Base-by-base conservation (phyloP, 768 basidiomycete genomes). In the Boletellus ananiceps region DNA sequence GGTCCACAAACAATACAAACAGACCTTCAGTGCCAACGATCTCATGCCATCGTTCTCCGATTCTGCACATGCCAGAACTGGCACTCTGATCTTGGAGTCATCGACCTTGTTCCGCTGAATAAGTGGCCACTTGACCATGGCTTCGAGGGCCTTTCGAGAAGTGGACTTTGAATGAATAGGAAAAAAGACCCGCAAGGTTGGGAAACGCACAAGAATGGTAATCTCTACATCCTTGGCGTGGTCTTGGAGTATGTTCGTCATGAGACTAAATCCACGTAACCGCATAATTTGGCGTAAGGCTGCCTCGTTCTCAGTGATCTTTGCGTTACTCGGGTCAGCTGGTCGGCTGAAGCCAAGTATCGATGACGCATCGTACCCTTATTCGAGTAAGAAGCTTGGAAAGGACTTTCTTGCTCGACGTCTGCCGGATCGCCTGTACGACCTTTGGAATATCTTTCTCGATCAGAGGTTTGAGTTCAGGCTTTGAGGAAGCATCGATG, bases 61-160 rank as follows among this genome's bases (percentile, higher is more conserved):
- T 29, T 76, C 70, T 2, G 75, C 58, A 40, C 83, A 80, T 2
- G 52, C 57, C 60, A 78, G 72, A 13, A 96, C 81, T 5, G 83
- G 80, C 15, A 78, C 68, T 49, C 81, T 79, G 44, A 93, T 81
- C 56, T 80, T 81, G 15, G 83, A 81, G 55, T 93, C 92, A 50
- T 93, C 88, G 25, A 98, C 83, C 69, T 97, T 97, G 73, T 96
- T 97, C 47, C 88, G 79, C 37, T 84, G 82, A 43, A 88, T 73
- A 32, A 96, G 69, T 0, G 90, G 89, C 93, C 93, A 98, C 8
- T 71, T 74, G 44, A 69, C 61, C 78, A 90, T 82, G 59, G 81
- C 83, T 57, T 82, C 75, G 48, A 90, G 68, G 5, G 81, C 72
- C 86, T 88, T 57, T 57, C 19, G 41, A 6, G 34, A 27, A 32